Evolutionary conservation across 805 yeast genomes (phyloP), one percentile per base, ranked within the genome.

Genomic region (Myxozyma monticola): DNA sequence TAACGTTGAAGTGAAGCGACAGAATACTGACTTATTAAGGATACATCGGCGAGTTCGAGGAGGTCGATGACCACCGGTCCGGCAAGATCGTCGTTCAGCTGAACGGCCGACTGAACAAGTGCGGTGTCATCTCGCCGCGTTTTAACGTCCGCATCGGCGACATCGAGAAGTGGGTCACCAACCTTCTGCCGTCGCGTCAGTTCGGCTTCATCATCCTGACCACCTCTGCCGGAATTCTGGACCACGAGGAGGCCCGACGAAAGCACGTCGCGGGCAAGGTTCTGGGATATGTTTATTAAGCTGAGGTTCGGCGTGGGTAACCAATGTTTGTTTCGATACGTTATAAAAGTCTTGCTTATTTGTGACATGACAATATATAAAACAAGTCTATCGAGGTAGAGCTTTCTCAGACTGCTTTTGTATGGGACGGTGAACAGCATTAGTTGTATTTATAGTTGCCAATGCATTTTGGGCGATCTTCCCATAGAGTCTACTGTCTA

Each of bases 181-280:
- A 90, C 87, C 84, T 90, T 74, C 81, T 90, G 72, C 98, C 98
- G 76, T 96, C 98, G 65, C 88, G 98, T 85, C 98, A 90, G 79
- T 91, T 90, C 72, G 98, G 98, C 80, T 89, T 76, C 85, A 90
- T 90, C 72, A 87, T 90, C 77, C 83, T 90, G 75, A 91, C 98
- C 78, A 90, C 98, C 68, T 91, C 97, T 69, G 96, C 97, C 69
- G 98, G 98, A 80, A 90, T 90, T 71, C 89, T 90, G 96, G 97
- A 91, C 84, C 98, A 90, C 82, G 97, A 91, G 83, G 97, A 90
- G 81, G 98, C 98, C 71, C 88, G 96, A 85, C 86, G 97, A 84
- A 91, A 90, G 87, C 97, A 90, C 81, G 97, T 90, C 68, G 88
- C 96, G 67, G 98, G 98, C 77, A 90, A 90, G 84, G 86, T 90